These are phyloP conservation scores for Rusavskia elegans DNA, from an alignment of 495 filamentous ascomycete species.

Conservation along the genomic window DNA sequence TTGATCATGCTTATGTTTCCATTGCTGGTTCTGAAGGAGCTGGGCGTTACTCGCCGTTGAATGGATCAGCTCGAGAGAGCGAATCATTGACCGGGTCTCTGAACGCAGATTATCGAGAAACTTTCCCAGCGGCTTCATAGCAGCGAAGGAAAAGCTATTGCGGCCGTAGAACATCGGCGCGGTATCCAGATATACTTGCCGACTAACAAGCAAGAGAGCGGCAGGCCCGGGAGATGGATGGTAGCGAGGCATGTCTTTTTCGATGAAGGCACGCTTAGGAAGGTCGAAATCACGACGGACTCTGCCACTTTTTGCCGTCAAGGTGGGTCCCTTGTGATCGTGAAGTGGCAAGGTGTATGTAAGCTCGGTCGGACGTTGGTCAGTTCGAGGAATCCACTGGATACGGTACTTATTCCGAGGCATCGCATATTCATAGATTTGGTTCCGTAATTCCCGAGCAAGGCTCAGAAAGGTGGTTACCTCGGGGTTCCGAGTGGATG, in stretches of 20 bases:
- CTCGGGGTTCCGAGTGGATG: background rate
- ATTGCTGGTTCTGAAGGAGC: background rate
- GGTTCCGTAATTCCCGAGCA: constrained; percentile 9
- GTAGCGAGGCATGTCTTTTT: background rate
- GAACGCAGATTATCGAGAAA: constrained; percentile 8
- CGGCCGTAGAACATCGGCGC: constrained; percentile 9
- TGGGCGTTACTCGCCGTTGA: constrained; percentile 9
- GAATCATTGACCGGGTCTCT: background rate
- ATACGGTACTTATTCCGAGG: constrained; percentile 4
- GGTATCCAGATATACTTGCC: constrained; percentile 6
- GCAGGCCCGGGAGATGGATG: background rate
- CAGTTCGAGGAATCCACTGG: constrained; percentile 7
- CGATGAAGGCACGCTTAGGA: background rate
- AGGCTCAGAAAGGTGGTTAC: constrained; percentile 6
- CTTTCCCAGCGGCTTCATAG: constrained; percentile 1
- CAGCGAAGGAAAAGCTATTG: constrained; percentile 8
- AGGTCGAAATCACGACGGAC: constrained; percentile 8
- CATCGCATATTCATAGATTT: constrained; percentile 11
- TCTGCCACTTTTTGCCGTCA: background rate
- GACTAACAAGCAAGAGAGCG: constrained; percentile 7
- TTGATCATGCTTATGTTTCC: constrained; percentile 8
- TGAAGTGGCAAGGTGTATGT: background rate
- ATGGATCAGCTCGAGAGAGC: constrained; percentile 2
- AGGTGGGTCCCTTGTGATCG: background rate
- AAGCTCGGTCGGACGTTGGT: background rate